Base-by-base conservation (phyloP, 1,139 yeast species). In the Ogataea hybrid region DNA sequence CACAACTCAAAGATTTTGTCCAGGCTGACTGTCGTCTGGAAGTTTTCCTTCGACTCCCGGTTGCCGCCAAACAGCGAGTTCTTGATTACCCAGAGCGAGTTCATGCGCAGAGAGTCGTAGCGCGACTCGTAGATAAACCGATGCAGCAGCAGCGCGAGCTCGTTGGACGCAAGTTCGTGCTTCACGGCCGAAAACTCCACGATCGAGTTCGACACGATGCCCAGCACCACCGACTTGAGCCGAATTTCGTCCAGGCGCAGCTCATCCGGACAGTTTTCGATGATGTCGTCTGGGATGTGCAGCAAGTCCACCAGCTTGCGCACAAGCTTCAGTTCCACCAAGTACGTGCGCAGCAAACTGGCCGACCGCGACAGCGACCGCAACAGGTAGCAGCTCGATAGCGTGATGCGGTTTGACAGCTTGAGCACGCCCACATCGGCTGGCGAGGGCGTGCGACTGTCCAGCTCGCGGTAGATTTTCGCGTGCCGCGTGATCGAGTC, bases 131-230 rank as follows among this genome's bases (percentile, higher is more conserved):
- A 68, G 48, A 58, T 62, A 39, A 46, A 62, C 61, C 63, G 70
- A 37, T 69, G 64, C 37, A 81, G 71, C 3, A 71, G 59, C 5
- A 75, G 67, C 31, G 85, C 69, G 4, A 77, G 64, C 3, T 80
- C 85, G 48, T 75, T 71, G 16, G 77, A 73, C 27, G 82, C 65
- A 42, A 85, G 69, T 37, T 71, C 72, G 36, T 73, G 68, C 40
- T 87, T 75, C 51, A 86, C 69, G 1, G 92, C 84, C 42, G 90
- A 81, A 59, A 87, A 88, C 49, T 88, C 96, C 23, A 88, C 71
- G 9, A 86, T 79, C 41, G 87, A 71, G 57, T 89, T 89, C 31
- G 95, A 85, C 20, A 86, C 64, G 3, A 81, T 75, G 2, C 94
- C 87, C 59, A 86, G 69, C 2, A 82, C 72, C 5, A 83, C 73